Evolutionary conservation across 352 stramenopile genomes (phyloP).

Genomic region (Blastocystis sp.): DNA sequence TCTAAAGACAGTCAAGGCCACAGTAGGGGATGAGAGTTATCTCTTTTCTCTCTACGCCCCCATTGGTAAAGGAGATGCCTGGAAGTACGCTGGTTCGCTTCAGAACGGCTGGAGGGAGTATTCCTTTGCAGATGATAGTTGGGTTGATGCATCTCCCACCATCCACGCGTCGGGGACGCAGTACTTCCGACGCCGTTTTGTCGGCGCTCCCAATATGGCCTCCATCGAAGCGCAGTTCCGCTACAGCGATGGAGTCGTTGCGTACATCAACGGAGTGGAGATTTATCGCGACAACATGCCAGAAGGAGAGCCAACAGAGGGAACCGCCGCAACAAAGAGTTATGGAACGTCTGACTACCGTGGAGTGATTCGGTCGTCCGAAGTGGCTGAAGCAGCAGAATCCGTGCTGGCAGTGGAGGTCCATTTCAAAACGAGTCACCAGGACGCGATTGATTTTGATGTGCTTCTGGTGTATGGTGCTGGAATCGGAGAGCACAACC

Average conservation of each 20-base stretch:
- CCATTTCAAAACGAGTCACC: no score
- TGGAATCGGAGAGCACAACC: no score
- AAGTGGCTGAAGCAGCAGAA: background rate
- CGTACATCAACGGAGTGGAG: slow-evolving; percentile 36
- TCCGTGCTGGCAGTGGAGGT: background rate
- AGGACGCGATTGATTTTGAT: no score
- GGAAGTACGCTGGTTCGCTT: background rate
- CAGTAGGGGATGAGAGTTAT: no score
- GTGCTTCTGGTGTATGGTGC: no score
- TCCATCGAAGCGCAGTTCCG: background rate
- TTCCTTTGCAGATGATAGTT: background rate
- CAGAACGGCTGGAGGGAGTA: background rate
- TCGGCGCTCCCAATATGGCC: background rate
- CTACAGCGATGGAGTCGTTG: background rate
- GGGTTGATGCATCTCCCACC: background rate
- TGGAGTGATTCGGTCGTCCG: background rate
- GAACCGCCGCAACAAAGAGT: background rate
- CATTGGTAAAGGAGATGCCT: background rate
- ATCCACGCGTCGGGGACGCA: background rate
- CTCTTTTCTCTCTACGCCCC: background rate
- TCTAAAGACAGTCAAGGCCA: no score
- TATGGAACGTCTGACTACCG: background rate
- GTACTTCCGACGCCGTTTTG: slow-evolving; percentile 7
- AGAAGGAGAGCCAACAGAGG: background rate
- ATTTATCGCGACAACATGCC: slow-evolving; percentile 39